These are phyloP conservation scores for Penicillium sp. DNA, from an alignment of 2,329 filamentous ascomycete species.

Conservation along the genomic window DNA sequence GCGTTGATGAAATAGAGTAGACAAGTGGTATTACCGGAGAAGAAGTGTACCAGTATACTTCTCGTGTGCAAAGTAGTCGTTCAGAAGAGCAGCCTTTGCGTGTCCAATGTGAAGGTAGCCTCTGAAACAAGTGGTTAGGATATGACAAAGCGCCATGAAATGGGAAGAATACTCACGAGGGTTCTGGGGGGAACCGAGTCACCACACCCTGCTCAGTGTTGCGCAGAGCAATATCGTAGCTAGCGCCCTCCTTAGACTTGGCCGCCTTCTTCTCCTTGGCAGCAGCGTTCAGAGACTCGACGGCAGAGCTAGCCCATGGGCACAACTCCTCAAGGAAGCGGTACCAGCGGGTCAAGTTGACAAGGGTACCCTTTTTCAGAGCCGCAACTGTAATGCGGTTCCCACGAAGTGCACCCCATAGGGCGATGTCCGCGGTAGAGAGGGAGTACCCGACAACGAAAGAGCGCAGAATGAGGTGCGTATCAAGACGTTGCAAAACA, in stretches of 20 bases:
- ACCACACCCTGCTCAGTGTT: constrained; percentile 87
- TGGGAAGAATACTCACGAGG: constrained; percentile 61
- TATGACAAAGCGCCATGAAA: not conserved
- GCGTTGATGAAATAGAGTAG: not conserved
- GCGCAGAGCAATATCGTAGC: constrained; percentile 82
- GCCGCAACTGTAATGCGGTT: constrained; percentile 82
- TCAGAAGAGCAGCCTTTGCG: constrained; percentile 87
- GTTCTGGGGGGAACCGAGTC: constrained; percentile 89
- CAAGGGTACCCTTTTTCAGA: constrained; percentile 71
- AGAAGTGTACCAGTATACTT: constrained; percentile 88
- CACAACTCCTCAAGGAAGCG: constrained; percentile 77
- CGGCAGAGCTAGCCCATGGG: constrained; percentile 68
- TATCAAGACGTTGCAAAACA: constrained; percentile 72
- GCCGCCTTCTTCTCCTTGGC: constrained; percentile 66
- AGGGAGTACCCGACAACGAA: constrained; percentile 80
- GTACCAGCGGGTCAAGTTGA: constrained; percentile 84
- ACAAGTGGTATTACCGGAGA: constrained; percentile 53
- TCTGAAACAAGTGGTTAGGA: constrained; percentile 11
- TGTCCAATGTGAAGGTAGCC: constrained; percentile 78
- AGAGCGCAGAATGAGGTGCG: constrained; percentile 80
- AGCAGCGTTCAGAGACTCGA: constrained; percentile 67
- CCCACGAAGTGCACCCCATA: constrained; percentile 78
- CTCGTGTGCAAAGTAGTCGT: constrained; percentile 94
- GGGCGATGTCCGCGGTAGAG: constrained; percentile 71
- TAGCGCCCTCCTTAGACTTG: constrained; percentile 72